Base-by-base conservation (phyloP, 805 yeast genomes). In the Cephaloascus albidus region DNA sequence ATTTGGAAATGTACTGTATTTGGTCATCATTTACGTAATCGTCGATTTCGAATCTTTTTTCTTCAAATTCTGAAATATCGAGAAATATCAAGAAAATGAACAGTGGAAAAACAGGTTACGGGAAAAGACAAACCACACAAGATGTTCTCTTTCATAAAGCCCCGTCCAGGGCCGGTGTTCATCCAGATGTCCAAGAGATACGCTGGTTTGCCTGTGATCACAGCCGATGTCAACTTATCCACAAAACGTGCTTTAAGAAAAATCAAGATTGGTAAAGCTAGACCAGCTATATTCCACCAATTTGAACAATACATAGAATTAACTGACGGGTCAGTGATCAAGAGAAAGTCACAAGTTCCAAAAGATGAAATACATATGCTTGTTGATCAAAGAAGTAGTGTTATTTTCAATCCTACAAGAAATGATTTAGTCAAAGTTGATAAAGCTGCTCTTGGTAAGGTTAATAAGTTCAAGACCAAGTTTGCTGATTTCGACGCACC, bases 231-330 rank as follows among this genome's bases (percentile, higher is more conserved):
- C 23, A 63, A 63, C 38, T 63, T 67, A 36, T 65, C 70, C 36
- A 57, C 52, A 42, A 57, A 69, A 53, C 74, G 90, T 63, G 87
- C 86, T 38, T 57, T 74, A 60, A 80, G 76, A 56, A 81, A 77
- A 57, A 82, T 85, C 50, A 60, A 66, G 43, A 61, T 81, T 40
- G 97, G 97, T 40, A 84, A 84, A 57, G 88, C 96, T 15, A 77
- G 97, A 61, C 97, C 97, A 2, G 88, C 96, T 27, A 83, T 93
- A 33, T 89, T 86, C 61, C 76, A 90, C 63, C 86, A 86, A 58
- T 93, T 93, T 57, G 88, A 90, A 46, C 83, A 89, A 26, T 61
- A 72, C 30, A 89, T 93, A n/a, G 95, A 90, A 61, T 71, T 89
- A 42, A 82, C 94, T 47, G 98, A 93, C 57, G 98, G 98, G 2